Conservation (phyloP, 2,329 filamentous ascomycete genomes). For the Colletotrichum coccodes region DNA sequence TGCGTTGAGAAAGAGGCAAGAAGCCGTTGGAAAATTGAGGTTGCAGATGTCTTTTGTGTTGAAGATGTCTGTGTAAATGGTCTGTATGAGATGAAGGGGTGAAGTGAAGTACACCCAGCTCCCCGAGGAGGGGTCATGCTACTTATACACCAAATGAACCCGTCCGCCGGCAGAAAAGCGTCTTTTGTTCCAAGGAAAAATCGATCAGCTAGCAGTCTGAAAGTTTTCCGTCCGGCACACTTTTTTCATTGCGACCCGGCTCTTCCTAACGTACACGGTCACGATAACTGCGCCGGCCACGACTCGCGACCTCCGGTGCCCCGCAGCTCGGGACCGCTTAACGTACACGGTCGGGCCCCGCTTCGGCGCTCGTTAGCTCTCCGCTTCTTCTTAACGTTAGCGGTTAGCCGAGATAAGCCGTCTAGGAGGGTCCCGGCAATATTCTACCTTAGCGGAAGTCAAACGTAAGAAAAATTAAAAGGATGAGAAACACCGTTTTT, state of each 20-base stretch:
- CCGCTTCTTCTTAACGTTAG: constrained; percentile 1
- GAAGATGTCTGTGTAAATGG: background rate
- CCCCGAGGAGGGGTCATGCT: background rate
- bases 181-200: background rate
- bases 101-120: background rate
- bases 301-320: constrained; percentile 10
- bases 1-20: no score
- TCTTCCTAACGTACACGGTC: constrained; percentile 25
- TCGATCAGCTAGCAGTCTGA: background rate
- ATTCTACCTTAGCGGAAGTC: background rate
- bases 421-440: background rate
- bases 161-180: background rate
- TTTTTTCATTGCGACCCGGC: constrained; percentile 10
- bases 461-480: background rate
- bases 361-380: constrained; percentile 5
- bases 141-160: constrained; percentile 1
- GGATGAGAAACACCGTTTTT: background rate
- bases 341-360: constrained; percentile 19
- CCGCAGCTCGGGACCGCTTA: constrained; percentile 4
- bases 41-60: background rate
- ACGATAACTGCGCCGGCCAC: background rate
- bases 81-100: background rate
- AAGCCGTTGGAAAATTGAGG: no score
- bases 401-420: background rate
- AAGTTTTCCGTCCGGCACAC: background rate